These are phyloP conservation scores for Thalassia testudinum DNA, from an alignment of 116 monocot genomes.

Conservation along the genomic window DNA sequence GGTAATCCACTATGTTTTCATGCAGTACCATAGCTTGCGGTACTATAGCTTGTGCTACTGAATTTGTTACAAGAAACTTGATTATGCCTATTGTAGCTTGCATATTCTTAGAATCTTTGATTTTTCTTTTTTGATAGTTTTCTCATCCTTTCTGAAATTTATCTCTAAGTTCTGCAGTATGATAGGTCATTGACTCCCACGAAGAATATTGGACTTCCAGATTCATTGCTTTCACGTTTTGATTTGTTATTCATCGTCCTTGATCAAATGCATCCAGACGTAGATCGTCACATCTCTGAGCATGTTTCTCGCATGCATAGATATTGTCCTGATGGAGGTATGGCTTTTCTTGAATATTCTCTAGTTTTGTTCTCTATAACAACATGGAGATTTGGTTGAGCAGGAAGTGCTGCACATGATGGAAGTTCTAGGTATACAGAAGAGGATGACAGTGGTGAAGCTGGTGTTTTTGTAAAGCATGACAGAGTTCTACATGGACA, in stretches of 20 bases:
- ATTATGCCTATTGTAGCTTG: neutral
- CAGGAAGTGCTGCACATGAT: conserved; percentile 21
- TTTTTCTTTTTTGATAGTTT: no score
- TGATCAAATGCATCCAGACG: conserved; percentile 99
- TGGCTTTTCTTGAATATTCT: neutral
- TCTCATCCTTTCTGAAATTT: no score
- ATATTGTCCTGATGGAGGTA: conserved; percentile 18
- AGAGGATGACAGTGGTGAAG: conserved; percentile 76
- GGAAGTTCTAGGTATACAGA: conserved; percentile 49
- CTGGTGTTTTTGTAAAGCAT: conserved; percentile 78
- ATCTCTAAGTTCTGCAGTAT: conserved; percentile 80
- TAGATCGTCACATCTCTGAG: conserved; percentile 80
- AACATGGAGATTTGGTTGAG: no score
- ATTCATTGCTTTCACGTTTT: conserved; percentile 96
- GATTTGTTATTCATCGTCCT: conserved; percentile 96
- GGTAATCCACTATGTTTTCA: neutral
- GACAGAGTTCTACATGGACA: conserved; percentile 92
- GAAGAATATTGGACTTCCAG: conserved; percentile 97
- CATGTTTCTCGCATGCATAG: conserved; percentile 94
- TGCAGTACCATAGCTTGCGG: no score
- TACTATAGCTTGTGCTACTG: no score
- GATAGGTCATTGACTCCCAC: conserved; percentile 93
- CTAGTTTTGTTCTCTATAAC: no score
- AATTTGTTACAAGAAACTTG: neutral
- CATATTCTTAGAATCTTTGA: neutral